phyloP scores from a whole-genome alignment of 2,329 filamentous ascomycete genomes.

The Drechmeria coniospora region DNA sequence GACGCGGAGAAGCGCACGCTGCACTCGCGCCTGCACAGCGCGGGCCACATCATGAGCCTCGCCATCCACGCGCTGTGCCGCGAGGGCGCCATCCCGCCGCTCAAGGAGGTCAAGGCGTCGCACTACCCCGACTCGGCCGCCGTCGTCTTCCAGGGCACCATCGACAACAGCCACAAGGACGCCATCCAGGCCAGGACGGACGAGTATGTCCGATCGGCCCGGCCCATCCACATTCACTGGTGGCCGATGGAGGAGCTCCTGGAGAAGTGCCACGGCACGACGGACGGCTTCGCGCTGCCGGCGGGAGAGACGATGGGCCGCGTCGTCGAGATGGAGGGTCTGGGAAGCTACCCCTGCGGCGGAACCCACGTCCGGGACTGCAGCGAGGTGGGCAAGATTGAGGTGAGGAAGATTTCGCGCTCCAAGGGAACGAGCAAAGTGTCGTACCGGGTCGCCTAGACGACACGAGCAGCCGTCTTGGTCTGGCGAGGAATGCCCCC shows the following conservation, averaged over 20 bases:
- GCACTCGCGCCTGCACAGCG: slow-evolving; percentile 55
- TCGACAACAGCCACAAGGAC: slow-evolving; percentile 45
- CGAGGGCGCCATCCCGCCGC: slow-evolving; percentile 14
- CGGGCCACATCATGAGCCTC: slow-evolving; percentile 53
- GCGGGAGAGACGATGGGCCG: slow-evolving; percentile 37
- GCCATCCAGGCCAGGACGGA: slow-evolving; percentile 45
- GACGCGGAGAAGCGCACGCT: slow-evolving; percentile 42
- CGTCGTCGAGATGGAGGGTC: slow-evolving; percentile 51
- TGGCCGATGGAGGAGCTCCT: slow-evolving; percentile 45
- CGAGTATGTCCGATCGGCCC: slow-evolving; percentile 34
- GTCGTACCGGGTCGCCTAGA: background rate
- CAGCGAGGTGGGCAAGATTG: slow-evolving; percentile 39
- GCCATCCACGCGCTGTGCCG: slow-evolving; percentile 42
- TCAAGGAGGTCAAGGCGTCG: slow-evolving; percentile 43
- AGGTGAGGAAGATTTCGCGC: slow-evolving; percentile 50
- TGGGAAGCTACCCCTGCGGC: slow-evolving; percentile 56
- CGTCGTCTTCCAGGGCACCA: slow-evolving; percentile 51
- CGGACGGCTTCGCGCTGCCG: slow-evolving; percentile 20
- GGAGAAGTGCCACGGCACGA: background rate
- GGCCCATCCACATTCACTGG: slow-evolving; percentile 45
- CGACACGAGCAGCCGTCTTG: too few relatives aligned
- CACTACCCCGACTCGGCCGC: slow-evolving; percentile 52
- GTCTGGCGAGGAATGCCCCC: too few relatives aligned
- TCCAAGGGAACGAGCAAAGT: slow-evolving; percentile 31
- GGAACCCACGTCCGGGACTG: slow-evolving; percentile 54